Base-by-base conservation (phyloP, 352 stramenopile genomes). In the Pythium sukuiense region DNA sequence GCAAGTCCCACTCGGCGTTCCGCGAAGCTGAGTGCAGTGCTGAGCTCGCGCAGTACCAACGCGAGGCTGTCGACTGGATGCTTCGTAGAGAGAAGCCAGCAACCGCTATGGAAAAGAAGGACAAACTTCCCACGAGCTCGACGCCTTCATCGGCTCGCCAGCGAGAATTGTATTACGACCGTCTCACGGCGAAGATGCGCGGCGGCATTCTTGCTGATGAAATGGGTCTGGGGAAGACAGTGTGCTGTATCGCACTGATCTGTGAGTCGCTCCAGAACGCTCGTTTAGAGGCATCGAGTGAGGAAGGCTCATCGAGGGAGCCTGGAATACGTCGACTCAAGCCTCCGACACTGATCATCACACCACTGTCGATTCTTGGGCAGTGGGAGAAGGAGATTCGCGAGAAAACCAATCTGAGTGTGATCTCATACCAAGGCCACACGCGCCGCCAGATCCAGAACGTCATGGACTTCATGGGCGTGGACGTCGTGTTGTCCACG, bases 61-160 rank as follows among this genome's bases (percentile, higher is more conserved):
- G 81, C 41, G 76, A 86, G 39, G 92, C 92, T 24, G 78, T 98
- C 0, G 63, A 88, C 12, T 98, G 93, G 93, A 98, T 98, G 93
- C 67, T 85, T 5, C 64, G 72, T 33, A 71, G 85, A 63, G 85
- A 93, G 48, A 55, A 43, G 45, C 7, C 56, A 18, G 37, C 56
- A 24, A 56, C 50, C 5, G 6, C 24, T 6, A 56, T 56, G n/a
- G 24, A 67, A 62, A 24, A 49, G 59, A 70, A 69, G 20, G 69
- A 37, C 66, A 77, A 45, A 66, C 63, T 26, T 71, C 71, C 18
- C 55, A 67, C 32, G 8, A 43, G n/a, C 2, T 61, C 56, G 18
- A 50, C 63, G 4, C 30, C 50, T 66, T 81, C 30, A 3, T 32
- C 55, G 2, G 46, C 33, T 45, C 59, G 65, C 4, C 59, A 72